Conservation (phyloP, 108 stramenopile genomes). For the Fragilariopsis cylindrus region DNA sequence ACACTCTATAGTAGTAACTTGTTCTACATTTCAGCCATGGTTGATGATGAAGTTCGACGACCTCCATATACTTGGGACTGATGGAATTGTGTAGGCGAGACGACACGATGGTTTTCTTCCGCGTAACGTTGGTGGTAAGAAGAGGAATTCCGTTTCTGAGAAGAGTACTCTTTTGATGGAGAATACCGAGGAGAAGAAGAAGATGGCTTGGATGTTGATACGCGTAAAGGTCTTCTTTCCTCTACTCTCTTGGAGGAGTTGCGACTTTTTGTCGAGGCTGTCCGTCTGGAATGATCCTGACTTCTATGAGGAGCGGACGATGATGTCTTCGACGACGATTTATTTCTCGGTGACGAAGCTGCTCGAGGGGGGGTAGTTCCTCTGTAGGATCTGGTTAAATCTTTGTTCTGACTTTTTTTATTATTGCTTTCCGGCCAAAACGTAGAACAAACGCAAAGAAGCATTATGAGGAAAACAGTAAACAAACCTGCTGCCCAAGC, state of each 20-base stretch:
- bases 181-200: neutral
- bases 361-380: neutral
- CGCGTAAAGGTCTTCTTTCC: neutral
- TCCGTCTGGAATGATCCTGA: neutral
- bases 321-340: neutral
- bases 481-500: slow-evolving; percentile 83
- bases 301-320: neutral
- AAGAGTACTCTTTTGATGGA: neutral
- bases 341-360: slow-evolving; percentile 7
- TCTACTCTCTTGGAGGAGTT: neutral
- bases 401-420: neutral
- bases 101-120: slow-evolving; percentile 1
- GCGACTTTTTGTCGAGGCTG: neutral
- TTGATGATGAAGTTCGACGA: neutral
- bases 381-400: neutral
- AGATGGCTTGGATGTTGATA: neutral
- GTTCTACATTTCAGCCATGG: neutral
- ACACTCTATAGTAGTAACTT: no score
- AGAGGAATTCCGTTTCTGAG: neutral
- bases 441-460: slow-evolving; percentile 83
- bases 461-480: slow-evolving; percentile 71
- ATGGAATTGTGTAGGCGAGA: neutral
- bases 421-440: slow-evolving; percentile 61
- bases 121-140: slow-evolving; percentile 1
- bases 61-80: neutral